A percentile compares a stretch with the other conserved stretches of the same genome.
Evolutionary conservation across 1,139 yeast genomes (phyloP).

Genomic region (Blastobotrys proliferans): DNA sequence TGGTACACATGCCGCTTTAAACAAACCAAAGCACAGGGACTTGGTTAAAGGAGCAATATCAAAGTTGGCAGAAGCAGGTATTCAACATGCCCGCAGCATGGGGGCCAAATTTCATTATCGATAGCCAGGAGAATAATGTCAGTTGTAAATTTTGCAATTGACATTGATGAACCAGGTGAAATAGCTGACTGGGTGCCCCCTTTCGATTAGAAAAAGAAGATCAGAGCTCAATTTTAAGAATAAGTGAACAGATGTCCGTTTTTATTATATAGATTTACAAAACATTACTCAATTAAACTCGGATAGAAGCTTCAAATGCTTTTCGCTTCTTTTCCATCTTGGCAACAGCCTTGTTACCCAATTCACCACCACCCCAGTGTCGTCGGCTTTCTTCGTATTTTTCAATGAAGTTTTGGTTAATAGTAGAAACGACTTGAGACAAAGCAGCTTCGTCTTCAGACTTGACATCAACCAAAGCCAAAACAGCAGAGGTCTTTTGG

Average conservation of each 20-base stretch:
- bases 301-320: slow-evolving; percentile 44
- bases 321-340: slow-evolving; percentile 58
- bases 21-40: no score
- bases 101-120: no score
- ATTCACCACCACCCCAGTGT: slow-evolving; percentile 99
- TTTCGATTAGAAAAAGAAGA: no score
- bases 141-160: no score
- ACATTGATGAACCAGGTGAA: no score
- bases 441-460: slow-evolving; percentile 93
- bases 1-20: no score
- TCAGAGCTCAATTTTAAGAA: no score
- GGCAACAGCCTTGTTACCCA: slow-evolving; percentile 89
- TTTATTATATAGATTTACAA: neutral
- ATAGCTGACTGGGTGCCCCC: no score
- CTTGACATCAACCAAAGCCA: slow-evolving; percentile 91
- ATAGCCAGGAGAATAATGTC: no score
- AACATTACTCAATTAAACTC: slow-evolving; percentile 34
- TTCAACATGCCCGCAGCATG: no score
- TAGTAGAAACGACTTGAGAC: slow-evolving; percentile 86
- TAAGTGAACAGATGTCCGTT: slow-evolving; percentile 1
- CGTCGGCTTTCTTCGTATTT: slow-evolving; percentile 93
- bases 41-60: no score
- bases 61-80: no score
- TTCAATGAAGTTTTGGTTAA: slow-evolving; percentile 86
- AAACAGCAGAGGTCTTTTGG: slow-evolving; percentile 95